Base-by-base conservation (phyloP, 768 basidiomycete genomes). In the Rhizopogon roseolus region DNA sequence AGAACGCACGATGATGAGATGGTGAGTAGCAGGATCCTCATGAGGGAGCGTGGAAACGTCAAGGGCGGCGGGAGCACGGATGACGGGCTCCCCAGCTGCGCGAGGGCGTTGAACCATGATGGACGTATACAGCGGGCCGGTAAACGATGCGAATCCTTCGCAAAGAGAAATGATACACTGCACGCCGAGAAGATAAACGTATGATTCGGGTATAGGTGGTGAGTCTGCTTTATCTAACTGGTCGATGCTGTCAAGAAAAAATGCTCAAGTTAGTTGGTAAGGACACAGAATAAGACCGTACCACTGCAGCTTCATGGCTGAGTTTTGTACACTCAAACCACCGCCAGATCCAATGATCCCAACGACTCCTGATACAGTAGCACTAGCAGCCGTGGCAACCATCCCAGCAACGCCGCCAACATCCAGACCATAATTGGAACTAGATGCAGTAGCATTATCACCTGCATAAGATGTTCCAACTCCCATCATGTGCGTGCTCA, bases 191-290 rank as follows among this genome's bases (percentile, higher is more conserved):
- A 99, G 86, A 64, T 95, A 96, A 57, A 96, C 81, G 66, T 99
- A 98, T 4, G 89, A 79, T 54, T 99, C 97, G 0, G 97, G 96
- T 50, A 98, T 94, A 0, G 84, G 77, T 0, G 97, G 97, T 0
- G 94, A 84, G 60, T 99, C 97, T 0, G 93, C 89, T 68, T 99
- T 99, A 73, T 99, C 96, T 11, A 98, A 82, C 68, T 98, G 97
- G 66, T 99, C 96, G 60, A 99, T 98, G 66, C 95, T 97, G 61
- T 5, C 16, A 1, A 7, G 38, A 22, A 9, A n/a, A 48, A 37
- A 19, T 38, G n/a, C 32, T 54, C 6, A 34, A 7, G 11, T 43
- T 8, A 25, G 27, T 32, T 6, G 3, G 6, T 22, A 38, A 17
- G 22, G 32, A 34, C 39, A 36, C 3, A 1, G 14, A 36, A 13